phyloP scores from a whole-genome alignment of 1,284 basidiomycete species.

The Veloboletus limbatus region DNA sequence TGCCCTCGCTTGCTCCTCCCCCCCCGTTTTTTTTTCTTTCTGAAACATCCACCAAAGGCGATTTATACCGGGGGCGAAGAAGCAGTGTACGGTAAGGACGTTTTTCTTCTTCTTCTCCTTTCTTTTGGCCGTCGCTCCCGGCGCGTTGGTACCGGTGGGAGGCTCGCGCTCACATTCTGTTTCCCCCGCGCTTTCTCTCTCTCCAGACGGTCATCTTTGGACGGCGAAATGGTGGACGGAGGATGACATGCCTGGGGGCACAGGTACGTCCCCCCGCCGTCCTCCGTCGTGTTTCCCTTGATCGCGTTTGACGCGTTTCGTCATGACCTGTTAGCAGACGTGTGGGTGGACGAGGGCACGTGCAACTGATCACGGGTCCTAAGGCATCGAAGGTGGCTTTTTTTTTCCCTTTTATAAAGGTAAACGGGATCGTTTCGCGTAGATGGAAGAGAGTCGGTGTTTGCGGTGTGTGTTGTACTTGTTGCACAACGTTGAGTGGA shows the following conservation, averaged over 20 bases:
- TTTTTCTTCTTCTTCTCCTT: no score
- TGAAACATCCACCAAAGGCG: conserved; percentile 23
- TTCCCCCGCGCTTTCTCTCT: no score
- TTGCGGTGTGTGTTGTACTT: no score
- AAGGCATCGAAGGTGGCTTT: no score
- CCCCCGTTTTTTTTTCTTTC: not conserved
- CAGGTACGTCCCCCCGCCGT: conserved; percentile 5
- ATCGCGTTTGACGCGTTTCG: not conserved
- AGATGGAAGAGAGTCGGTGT: no score
- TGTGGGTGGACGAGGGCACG: conserved; percentile 41
- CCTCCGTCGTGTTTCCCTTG: no score
- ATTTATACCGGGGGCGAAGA: conserved; percentile 50
- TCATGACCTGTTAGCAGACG: conserved; percentile 26
- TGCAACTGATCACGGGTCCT: conserved; percentile 30
- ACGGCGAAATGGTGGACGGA: conserved; percentile 59
- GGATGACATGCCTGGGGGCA: conserved; percentile 45
- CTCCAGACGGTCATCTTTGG: conserved; percentile 44
- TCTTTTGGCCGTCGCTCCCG: no score
- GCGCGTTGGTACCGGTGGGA: no score
- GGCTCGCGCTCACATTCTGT: not conserved
- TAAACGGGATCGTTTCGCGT: no score
- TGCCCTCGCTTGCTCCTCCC: not conserved
- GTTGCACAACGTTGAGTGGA: no score
- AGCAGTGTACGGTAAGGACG: conserved; percentile 45
- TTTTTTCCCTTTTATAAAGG: no score